Evolutionary conservation across 1,284 basidiomycete species (phyloP).

Genomic region (Puccinia triticina): DNA sequence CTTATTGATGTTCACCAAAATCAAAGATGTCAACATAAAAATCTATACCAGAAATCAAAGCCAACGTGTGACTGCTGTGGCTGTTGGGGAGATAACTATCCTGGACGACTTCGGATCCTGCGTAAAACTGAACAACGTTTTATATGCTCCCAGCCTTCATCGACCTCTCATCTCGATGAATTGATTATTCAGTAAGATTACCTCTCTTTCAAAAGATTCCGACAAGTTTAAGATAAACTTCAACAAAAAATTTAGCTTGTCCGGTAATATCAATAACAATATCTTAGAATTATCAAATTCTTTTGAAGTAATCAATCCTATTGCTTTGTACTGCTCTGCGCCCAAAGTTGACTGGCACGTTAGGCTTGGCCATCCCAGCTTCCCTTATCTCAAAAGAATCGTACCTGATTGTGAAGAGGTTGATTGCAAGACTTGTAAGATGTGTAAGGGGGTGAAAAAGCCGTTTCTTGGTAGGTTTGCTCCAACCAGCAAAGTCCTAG

Average conservation of each 20-base stretch:
- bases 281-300: neutral
- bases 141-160: neutral
- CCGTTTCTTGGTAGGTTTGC: neutral
- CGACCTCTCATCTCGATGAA: neutral
- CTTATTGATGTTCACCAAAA: neutral
- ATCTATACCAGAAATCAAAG: neutral
- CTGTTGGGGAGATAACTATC: neutral
- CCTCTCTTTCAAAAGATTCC: too few relatives aligned
- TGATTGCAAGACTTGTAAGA: neutral
- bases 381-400: neutral
- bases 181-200: neutral
- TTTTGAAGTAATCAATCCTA: neutral
- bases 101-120: neutral
- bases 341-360: neutral
- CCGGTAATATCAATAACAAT: neutral
- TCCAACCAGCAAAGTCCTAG: neutral
- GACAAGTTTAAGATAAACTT: neutral
- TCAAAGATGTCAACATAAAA: neutral
- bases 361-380: neutral
- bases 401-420: neutral
- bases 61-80: neutral
- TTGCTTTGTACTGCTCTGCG: neutral
- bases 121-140: neutral
- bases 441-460: neutral
- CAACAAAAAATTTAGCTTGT: neutral